Evolutionary conservation across 73 alveolate genomes (phyloP).

Genomic region (Tetrahymena malaccensis): DNA sequence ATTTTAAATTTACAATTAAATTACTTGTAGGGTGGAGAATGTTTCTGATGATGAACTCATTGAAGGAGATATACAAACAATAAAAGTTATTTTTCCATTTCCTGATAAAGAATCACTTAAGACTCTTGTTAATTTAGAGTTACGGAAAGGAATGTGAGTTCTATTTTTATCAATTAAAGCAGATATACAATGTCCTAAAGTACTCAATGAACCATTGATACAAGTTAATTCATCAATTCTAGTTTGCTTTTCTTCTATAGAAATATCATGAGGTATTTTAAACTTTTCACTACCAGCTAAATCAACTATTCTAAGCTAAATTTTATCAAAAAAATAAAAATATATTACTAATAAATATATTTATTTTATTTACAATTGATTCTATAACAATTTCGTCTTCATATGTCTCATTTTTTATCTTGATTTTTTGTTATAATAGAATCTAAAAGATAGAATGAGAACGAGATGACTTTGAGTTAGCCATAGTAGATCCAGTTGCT

Average conservation of each 20-base stretch:
- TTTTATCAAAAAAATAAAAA: background rate
- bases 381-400: background rate
- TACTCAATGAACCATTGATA: slow-evolving; percentile 84
- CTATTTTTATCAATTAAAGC: slow-evolving; percentile 88
- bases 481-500: slow-evolving; percentile 37
- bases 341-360: background rate
- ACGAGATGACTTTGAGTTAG: slow-evolving; percentile 34
- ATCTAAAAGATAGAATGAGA: slow-evolving; percentile 36
- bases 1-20: background rate
- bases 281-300: slow-evolving; percentile 82
- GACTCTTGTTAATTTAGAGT: slow-evolving; percentile 91
- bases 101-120: slow-evolving; percentile 94
- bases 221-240: slow-evolving; percentile 34
- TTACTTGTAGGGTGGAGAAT: slow-evolving; percentile 48
- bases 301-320: slow-evolving; percentile 54
- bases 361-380: background rate
- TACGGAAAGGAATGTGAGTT: slow-evolving; percentile 90
- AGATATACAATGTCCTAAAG: slow-evolving; percentile 95
- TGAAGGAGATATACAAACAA: slow-evolving; percentile 48
- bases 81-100: slow-evolving; percentile 83
- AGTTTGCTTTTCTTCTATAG: slow-evolving; percentile 20
- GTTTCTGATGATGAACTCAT: slow-evolving; percentile 33
- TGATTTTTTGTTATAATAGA: slow-evolving; percentile 2
- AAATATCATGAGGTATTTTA: slow-evolving; percentile 53
- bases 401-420: slow-evolving; percentile 22